Base-by-base conservation (phyloP, 495 filamentous ascomycete genomes). In the Penicillium longicatenatum region DNA sequence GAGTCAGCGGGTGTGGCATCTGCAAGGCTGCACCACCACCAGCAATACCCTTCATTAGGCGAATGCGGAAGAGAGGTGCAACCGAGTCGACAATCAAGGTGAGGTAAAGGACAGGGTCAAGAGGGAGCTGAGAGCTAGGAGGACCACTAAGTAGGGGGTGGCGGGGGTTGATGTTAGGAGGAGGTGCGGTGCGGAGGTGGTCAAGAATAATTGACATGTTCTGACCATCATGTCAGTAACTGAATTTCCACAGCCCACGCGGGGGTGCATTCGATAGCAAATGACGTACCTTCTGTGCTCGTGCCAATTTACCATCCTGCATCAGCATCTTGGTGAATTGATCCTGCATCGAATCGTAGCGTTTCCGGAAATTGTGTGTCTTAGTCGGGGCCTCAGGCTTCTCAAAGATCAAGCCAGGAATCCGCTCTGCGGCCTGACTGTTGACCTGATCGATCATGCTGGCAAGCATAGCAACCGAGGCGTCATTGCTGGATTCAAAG, bases 81-180 rank as follows among this genome's bases (percentile, higher is more conserved):
- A 98, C 88, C 11, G 91, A 96, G 80, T 98, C 94, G 68, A 98
- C 87, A n/a, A 93, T 91, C 37, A 93, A 75, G 0, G 86, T 89
- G 39, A 97, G 84, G 74, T 92, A 92, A 44, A 84, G 77, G 30
- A 92, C 76, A 10, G 92, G 87, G 75, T 95, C 84, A 19, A 90
- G 79, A 8, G 90, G 89, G 30, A 96, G 83, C 50, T 93, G 87
- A 9, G 80, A 70, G 21, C 89, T 78, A 0, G 91, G 86, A 2
- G 92, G 91, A 14, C 84, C 74, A 0, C 89, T 85, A 52, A 96
- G 72, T 17, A 98, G 82, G 20, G 88, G 89, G 14, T 83, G 83
- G 21, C 75, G 63, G 22, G 89, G 81, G 73, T 86, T 87, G 60
- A 86, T 67, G 46, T 80, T 82, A 7, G 94, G 94, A 5, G 92